phyloP scores from a whole-genome alignment of 139 green algal species.

The Auxenochlorella pyrenoidosa region DNA sequence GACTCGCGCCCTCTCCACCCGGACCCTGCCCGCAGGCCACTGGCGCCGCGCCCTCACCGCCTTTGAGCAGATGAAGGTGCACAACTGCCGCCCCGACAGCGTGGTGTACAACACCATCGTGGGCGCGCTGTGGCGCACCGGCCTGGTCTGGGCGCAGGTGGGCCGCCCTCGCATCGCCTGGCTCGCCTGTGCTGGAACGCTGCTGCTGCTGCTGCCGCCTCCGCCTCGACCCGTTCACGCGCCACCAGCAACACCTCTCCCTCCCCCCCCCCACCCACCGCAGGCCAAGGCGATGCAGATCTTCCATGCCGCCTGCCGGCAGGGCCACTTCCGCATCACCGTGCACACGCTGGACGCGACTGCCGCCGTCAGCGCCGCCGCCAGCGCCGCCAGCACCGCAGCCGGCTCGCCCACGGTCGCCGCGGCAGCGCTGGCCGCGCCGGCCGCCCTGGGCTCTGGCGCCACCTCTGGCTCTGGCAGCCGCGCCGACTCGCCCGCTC shows the following conservation, averaged over 20 bases:
- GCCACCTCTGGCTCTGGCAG: not conserved
- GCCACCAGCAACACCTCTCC: not conserved
- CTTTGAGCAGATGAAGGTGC: conserved; percentile 60
- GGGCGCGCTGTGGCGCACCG: conserved; percentile 55
- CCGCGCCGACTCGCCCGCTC: not conserved
- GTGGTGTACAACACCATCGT: conserved; percentile 64
- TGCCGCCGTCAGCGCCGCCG: not conserved
- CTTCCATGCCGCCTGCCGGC: conserved; percentile 46
- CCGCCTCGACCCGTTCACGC: no score
- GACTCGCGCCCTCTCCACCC: not conserved
- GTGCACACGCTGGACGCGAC: conserved; percentile 34
- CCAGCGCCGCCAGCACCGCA: not conserved
- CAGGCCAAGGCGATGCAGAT: conserved; percentile 46
- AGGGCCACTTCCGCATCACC: conserved; percentile 52
- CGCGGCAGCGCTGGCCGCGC: not conserved
- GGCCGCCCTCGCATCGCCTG: not conserved
- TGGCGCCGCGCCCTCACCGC: conserved; percentile 56
- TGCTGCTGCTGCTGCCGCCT: no score
- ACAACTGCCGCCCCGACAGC: conserved; percentile 62
- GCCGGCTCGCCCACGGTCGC: not conserved
- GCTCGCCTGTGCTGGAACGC: no score
- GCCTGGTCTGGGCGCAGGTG: conserved; percentile 44
- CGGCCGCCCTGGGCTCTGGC: not conserved
- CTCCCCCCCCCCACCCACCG: not conserved
- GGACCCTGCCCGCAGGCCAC: conserved; percentile 4